Percentiles rank a stretch among this genome's conserved stretches.
Evolutionary conservation across 257 asterid species (phyloP).

Genomic region (Petunia secreta): DNA sequence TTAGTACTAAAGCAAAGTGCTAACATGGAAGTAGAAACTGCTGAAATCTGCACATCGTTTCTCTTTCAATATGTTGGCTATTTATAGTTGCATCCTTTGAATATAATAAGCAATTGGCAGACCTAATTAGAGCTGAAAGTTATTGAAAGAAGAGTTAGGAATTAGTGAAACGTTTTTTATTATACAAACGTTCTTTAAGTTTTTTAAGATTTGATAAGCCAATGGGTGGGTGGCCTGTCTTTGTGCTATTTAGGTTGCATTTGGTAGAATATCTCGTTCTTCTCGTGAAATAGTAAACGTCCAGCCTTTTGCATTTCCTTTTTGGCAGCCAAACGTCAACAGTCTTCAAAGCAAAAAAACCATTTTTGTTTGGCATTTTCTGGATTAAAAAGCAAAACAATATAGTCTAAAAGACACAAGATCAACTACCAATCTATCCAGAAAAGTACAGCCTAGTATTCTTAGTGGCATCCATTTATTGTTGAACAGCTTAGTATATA

Average conservation of each 20-base stretch:
- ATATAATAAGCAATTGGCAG: background rate
- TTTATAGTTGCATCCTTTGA: background rate
- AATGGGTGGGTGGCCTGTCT: constrained; percentile 27
- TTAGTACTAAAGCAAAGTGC: too few relatives aligned
- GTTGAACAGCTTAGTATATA: background rate
- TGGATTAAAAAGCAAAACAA: background rate
- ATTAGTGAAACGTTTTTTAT: background rate
- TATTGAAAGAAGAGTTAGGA: background rate
- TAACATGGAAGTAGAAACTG: too few relatives aligned
- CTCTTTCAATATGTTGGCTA: too few relatives aligned
- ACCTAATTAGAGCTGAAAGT: too few relatives aligned
- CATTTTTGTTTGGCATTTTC: background rate
- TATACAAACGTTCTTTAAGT: background rate
- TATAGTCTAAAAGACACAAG: constrained; percentile 4
- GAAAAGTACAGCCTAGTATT: background rate
- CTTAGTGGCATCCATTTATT: background rate
- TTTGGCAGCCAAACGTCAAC: constrained; percentile 37
- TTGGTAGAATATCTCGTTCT: background rate
- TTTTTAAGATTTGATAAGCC: background rate
- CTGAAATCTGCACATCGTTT: too few relatives aligned
- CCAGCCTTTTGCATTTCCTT: constrained; percentile 16
- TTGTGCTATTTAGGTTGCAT: background rate
- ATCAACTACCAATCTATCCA: constrained; percentile 26
- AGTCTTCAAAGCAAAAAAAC: constrained; percentile 8
- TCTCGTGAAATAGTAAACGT: constrained; percentile 6